Percentiles rank a stretch among this genome's conserved stretches.
Evolutionary conservation across 148 eudicot species (phyloP).

Genomic region (Beta vulgaris): DNA sequence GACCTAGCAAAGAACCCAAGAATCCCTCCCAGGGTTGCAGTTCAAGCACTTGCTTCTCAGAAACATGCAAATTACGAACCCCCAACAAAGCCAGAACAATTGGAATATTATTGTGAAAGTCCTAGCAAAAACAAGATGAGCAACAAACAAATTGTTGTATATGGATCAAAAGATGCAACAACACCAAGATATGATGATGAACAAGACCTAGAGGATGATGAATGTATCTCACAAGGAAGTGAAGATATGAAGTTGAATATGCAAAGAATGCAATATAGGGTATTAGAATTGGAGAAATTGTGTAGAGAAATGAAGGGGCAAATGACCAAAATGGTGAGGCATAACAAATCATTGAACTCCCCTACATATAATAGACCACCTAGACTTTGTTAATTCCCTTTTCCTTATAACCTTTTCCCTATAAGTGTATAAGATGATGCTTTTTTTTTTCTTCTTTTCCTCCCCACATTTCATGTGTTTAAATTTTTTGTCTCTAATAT

Average conservation of each 20-base stretch:
- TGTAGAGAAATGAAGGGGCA: slow-evolving; percentile 82
- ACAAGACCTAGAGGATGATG: neutral
- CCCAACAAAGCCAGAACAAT: slow-evolving; percentile 17
- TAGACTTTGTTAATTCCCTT: slow-evolving; percentile 50
- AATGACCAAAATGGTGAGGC: slow-evolving; percentile 64
- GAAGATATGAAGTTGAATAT: slow-evolving; percentile 51
- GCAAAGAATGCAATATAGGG: slow-evolving; percentile 79
- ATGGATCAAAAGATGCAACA: slow-evolving; percentile 8
- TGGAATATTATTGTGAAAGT: slow-evolving; percentile 21
- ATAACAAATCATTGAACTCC: slow-evolving; percentile 13
- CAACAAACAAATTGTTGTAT: slow-evolving; percentile 34
- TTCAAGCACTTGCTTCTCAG: slow-evolving; percentile 78
- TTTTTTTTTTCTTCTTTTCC: neutral
- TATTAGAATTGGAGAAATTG: slow-evolving; percentile 70
- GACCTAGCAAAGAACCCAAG: slow-evolving; percentile 81
- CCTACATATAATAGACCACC: slow-evolving; percentile 43
- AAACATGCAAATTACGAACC: slow-evolving; percentile 34
- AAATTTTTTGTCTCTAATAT: neutral
- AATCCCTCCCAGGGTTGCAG: slow-evolving; percentile 77
- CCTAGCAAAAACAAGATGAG: slow-evolving; percentile 15
- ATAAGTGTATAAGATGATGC: slow-evolving; percentile 10
- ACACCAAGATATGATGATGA: neutral
- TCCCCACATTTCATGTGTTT: neutral
- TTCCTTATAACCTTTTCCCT: neutral
- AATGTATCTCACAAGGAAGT: slow-evolving; percentile 27